Conservation (phyloP, 2,329 filamentous ascomycete genomes). For the Acrocalymma vagum region DNA sequence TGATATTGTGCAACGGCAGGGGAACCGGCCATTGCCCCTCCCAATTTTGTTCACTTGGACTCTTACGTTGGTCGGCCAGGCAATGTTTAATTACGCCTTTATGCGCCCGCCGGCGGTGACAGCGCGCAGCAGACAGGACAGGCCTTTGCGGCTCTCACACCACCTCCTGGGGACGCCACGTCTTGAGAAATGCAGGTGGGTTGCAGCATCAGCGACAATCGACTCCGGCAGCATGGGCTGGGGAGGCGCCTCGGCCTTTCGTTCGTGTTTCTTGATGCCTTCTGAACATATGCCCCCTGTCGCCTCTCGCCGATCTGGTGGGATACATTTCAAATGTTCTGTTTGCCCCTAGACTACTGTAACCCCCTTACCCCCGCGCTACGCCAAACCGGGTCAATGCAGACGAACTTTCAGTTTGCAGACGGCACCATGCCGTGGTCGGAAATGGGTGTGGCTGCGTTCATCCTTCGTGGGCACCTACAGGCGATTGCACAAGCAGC, state of each 20-base stretch:
- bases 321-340: slow-evolving; percentile 2
- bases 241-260: slow-evolving; percentile 13
- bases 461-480: too few relatives aligned
- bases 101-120: slow-evolving; percentile 12
- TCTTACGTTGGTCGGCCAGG: too few relatives aligned
- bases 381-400: background rate
- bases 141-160: slow-evolving; percentile 16
- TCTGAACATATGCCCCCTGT: slow-evolving; percentile 20
- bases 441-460: too few relatives aligned
- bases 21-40: too few relatives aligned
- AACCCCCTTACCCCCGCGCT: too few relatives aligned
- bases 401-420: too few relatives aligned
- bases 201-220: slow-evolving; percentile 15
- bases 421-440: too few relatives aligned
- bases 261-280: slow-evolving; percentile 7
- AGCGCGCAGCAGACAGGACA: background rate
- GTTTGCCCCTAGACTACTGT: too few relatives aligned
- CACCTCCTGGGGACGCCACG: slow-evolving; percentile 23
- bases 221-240: slow-evolving; percentile 28
- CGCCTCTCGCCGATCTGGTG: slow-evolving; percentile 7
- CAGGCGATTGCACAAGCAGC: too few relatives aligned
- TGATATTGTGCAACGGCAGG: too few relatives aligned
- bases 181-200: slow-evolving; percentile 22
- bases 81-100: slow-evolving; percentile 27
- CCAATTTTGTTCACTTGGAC: too few relatives aligned